Conservation (phyloP, 2,329 filamentous ascomycete species). For the Sporothrix sp. region DNA sequence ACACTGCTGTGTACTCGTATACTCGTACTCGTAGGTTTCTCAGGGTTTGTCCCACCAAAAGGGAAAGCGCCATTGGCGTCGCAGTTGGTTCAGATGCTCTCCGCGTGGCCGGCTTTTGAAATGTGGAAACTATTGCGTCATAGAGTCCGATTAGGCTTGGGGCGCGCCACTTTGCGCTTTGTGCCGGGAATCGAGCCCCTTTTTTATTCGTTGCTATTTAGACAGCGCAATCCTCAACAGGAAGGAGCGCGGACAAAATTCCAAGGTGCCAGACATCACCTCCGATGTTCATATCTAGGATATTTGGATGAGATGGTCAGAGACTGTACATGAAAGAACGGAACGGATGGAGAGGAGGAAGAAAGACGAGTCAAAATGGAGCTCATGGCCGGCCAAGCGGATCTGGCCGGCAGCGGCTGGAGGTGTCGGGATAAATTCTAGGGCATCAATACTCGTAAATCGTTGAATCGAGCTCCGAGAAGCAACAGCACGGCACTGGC, state of each 20-base stretch:
- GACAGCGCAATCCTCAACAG: not conserved
- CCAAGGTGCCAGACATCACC: too few relatives aligned
- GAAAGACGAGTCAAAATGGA: not conserved
- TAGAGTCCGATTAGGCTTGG: slow-evolving; percentile 7
- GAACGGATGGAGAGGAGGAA: not conserved
- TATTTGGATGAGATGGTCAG: too few relatives aligned
- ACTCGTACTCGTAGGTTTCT: too few relatives aligned
- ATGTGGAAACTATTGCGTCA: slow-evolving; percentile 12
- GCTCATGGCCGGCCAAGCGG: not conserved
- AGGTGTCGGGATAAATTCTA: not conserved
- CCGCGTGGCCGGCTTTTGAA: slow-evolving; percentile 1
- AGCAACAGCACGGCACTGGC: not conserved
- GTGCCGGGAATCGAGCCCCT: slow-evolving; percentile 5
- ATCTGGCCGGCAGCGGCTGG: not conserved
- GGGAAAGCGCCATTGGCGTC: not conserved
- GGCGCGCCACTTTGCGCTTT: slow-evolving; percentile 1
- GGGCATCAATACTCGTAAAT: too few relatives aligned
- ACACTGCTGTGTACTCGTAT: too few relatives aligned
- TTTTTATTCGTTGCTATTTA: not conserved
- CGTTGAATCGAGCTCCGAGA: too few relatives aligned
- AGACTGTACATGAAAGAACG: not conserved
- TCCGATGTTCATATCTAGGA: too few relatives aligned
- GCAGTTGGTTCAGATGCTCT: not conserved
- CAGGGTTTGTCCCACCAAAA: slow-evolving; percentile 5
- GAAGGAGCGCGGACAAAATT: too few relatives aligned